A percentile compares a stretch with the other conserved stretches of the same genome.
These are phyloP conservation scores for Massariosphaeria phaeospora DNA, from an alignment of 495 filamentous ascomycete genomes.

Conservation along the genomic window DNA sequence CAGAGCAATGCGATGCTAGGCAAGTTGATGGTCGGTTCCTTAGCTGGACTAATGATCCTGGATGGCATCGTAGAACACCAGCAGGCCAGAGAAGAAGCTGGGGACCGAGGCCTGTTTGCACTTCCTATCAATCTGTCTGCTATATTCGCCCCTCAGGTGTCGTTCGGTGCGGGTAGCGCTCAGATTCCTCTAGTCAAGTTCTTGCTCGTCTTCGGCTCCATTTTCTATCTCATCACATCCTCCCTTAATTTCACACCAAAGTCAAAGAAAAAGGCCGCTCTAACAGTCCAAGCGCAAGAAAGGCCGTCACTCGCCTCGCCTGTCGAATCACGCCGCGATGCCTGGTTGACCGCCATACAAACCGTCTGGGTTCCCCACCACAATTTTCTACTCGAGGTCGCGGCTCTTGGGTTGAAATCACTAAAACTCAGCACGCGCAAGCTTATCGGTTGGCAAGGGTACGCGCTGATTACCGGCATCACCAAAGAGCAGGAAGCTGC, in stretches of 20 bases:
- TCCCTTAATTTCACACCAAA: conserved; percentile 58
- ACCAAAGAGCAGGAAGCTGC: conserved; percentile 82
- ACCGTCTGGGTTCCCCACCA: conserved; percentile 90
- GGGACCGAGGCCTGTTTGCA: conserved; percentile 64
- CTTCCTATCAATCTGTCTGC: conserved; percentile 52
- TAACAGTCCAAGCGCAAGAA: conserved; percentile 44
- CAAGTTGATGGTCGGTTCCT: conserved; percentile 84
- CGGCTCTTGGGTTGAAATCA: conserved; percentile 72
- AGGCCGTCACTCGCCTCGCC: conserved; percentile 72
- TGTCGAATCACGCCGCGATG: conserved; percentile 77
- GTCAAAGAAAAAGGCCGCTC: conserved; percentile 42
- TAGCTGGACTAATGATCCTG: conserved; percentile 86
- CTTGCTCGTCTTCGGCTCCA: conserved; percentile 57
- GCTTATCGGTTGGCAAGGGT: conserved; percentile 67
- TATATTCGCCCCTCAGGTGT: conserved; percentile 19
- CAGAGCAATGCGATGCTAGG: conserved; percentile 46
- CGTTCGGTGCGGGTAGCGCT: conserved; percentile 18
- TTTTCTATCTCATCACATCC: conserved; percentile 63
- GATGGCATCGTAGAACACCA: conserved; percentile 63
- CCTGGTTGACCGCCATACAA: conserved; percentile 93
- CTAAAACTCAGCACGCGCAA: conserved; percentile 77
- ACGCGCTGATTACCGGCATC: conserved; percentile 70
- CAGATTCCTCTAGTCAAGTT: conserved; percentile 49
- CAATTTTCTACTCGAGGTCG: conserved; percentile 75
- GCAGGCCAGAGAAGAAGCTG: conserved; percentile 53